These are phyloP conservation scores for Gossypium stocksii DNA, from an alignment of 345 rosid genomes.

Conservation along the genomic window DNA sequence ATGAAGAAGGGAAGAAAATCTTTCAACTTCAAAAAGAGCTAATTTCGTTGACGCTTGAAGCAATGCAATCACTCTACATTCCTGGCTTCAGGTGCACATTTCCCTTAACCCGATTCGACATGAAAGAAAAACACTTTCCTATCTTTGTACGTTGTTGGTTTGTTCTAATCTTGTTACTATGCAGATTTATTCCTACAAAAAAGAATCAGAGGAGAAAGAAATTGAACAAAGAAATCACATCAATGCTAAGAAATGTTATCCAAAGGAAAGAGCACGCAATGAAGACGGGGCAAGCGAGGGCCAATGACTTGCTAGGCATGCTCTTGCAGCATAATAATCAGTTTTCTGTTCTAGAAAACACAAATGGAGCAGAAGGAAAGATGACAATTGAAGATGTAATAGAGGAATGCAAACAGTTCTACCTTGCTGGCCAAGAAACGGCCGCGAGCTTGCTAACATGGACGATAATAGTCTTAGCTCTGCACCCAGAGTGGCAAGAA, in stretches of 20 bases:
- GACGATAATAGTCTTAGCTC: conserved; percentile 38
- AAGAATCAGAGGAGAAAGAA: conserved; percentile 40
- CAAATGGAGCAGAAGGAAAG: conserved; percentile 7
- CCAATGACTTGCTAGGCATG: conserved; percentile 39
- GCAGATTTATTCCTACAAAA: conserved; percentile 46
- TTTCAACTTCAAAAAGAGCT: conserved; percentile 39
- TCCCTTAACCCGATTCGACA: not conserved
- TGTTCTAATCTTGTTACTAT: not conserved
- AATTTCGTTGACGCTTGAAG: conserved; percentile 29
- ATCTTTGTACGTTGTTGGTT: too few species aligned
- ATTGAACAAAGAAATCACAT: conserved; percentile 31
- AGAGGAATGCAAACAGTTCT: conserved; percentile 55
- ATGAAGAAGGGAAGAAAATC: conserved; percentile 45
- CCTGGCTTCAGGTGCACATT: conserved; percentile 46
- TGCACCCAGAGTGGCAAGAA: conserved; percentile 58
- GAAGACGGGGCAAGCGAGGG: conserved; percentile 22
- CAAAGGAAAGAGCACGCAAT: conserved; percentile 30
- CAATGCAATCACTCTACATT: conserved; percentile 34
- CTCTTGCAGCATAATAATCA: conserved; percentile 33
- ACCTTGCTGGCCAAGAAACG: conserved; percentile 60
- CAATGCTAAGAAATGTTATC: conserved; percentile 28
- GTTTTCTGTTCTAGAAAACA: conserved; percentile 17
- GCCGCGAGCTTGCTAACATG: conserved; percentile 42
- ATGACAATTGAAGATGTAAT: conserved; percentile 42
- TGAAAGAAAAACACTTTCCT: too few species aligned